Conservation (phyloP, 1,139 yeast species). For the Cylindricascospora bacillispora region DNA sequence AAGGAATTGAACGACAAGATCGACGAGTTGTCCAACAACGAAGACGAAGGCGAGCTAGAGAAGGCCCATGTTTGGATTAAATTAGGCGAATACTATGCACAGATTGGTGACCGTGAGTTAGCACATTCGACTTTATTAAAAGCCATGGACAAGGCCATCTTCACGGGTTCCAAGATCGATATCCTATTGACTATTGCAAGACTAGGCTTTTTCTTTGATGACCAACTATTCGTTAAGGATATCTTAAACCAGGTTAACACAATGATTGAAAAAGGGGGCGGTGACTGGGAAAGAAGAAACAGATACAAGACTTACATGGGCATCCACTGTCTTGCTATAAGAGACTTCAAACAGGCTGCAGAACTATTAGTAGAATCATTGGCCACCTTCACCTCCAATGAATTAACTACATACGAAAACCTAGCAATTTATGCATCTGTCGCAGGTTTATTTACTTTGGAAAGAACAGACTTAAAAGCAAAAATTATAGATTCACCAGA, state of each 20-base stretch:
- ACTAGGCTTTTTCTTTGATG: slow-evolving; percentile 78
- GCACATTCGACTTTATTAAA: slow-evolving; percentile 63
- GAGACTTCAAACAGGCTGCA: slow-evolving; percentile 79
- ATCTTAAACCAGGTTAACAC: slow-evolving; percentile 62
- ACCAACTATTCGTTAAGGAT: slow-evolving; percentile 55
- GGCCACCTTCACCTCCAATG: slow-evolving; percentile 95
- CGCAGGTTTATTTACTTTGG: slow-evolving; percentile 72
- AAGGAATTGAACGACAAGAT: slow-evolving; percentile 48
- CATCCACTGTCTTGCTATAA: slow-evolving; percentile 66
- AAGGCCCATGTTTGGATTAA: slow-evolving; percentile 62
- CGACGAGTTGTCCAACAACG: slow-evolving; percentile 68
- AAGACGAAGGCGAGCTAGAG: slow-evolving; percentile 87
- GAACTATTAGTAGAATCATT: slow-evolving; percentile 75
- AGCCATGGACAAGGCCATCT: slow-evolving; percentile 69
- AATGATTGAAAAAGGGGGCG: slow-evolving; percentile 88
- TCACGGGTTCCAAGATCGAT: slow-evolving; percentile 86
- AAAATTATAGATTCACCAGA: slow-evolving; percentile 93
- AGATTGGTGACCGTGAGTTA: slow-evolving; percentile 65
- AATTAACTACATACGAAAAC: slow-evolving; percentile 77
- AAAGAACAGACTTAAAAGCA: slow-evolving; percentile 70
- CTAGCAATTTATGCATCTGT: slow-evolving; percentile 82
- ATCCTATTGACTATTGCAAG: slow-evolving; percentile 68
- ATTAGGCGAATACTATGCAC: slow-evolving; percentile 80
- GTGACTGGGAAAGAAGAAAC: slow-evolving; percentile 98
- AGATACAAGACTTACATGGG: slow-evolving; percentile 88